Conservation (phyloP, 1,284 basidiomycete species). For the Moesziomyces sp. region DNA sequence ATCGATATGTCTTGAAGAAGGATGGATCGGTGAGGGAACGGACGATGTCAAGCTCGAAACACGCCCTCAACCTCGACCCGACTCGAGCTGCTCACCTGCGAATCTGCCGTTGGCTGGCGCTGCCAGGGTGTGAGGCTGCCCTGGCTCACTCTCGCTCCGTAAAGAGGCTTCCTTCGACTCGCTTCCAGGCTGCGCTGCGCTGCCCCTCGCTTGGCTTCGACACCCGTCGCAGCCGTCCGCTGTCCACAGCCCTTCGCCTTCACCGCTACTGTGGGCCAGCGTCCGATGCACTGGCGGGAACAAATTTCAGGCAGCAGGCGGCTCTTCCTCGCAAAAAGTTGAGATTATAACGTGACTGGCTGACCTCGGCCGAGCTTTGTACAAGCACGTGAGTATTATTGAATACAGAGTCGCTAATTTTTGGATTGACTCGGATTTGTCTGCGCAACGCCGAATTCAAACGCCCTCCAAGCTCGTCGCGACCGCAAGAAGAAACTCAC, state of each 20-base stretch:
- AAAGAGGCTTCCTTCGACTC: too few relatives aligned
- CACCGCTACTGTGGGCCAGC: too few relatives aligned
- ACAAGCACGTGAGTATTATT: background rate
- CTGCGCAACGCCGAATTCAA: background rate
- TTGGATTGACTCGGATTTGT: background rate
- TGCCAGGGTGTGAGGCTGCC: background rate
- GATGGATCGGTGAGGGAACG: constrained; percentile 50
- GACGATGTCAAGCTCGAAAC: constrained; percentile 44
- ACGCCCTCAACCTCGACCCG: constrained; percentile 16
- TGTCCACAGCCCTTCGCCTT: too few relatives aligned
- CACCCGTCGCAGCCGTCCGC: too few relatives aligned
- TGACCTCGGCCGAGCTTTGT: constrained; percentile 4
- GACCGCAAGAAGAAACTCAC: too few relatives aligned
- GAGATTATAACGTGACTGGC: background rate
- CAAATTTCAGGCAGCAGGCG: too few relatives aligned
- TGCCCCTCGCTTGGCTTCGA: too few relatives aligned
- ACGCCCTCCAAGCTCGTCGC: too few relatives aligned
- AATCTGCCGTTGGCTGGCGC: background rate
- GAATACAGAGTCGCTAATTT: background rate
- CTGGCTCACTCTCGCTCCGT: background rate
- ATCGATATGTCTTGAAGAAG: constrained; percentile 57
- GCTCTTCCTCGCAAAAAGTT: background rate
- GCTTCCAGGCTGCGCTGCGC: background rate
- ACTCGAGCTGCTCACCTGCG: background rate
- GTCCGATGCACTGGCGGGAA: too few relatives aligned